Evolutionary conservation across 805 yeast species (phyloP).

Genomic region (Metschnikowia dekortorum): DNA sequence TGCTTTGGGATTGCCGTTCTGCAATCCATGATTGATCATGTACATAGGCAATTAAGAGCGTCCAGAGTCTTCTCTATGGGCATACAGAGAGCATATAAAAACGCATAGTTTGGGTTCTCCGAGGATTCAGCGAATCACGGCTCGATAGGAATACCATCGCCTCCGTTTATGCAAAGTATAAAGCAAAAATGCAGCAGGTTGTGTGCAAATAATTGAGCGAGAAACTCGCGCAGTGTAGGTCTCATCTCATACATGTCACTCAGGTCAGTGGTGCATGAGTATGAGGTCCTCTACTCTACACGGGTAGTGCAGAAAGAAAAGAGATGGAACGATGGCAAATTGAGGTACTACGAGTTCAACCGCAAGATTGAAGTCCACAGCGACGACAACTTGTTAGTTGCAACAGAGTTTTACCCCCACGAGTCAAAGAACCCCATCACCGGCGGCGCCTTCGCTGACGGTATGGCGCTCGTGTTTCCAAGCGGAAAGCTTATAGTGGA

Average conservation of each 20-base stretch:
- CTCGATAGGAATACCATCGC: neutral
- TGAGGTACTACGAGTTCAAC: slow-evolving; percentile 45
- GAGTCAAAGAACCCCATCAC: slow-evolving; percentile 17
- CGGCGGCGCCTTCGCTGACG: slow-evolving; percentile 17
- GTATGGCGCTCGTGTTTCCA: slow-evolving; percentile 23
- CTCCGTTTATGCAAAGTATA: neutral
- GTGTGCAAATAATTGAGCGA: neutral
- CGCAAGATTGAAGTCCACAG: slow-evolving; percentile 42
- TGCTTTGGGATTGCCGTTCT: slow-evolving; percentile 77
- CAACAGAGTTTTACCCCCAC: slow-evolving; percentile 30
- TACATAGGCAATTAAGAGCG: slow-evolving; percentile 6
- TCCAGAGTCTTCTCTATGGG: neutral
- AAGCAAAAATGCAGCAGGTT: neutral
- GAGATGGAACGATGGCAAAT: slow-evolving; percentile 49
- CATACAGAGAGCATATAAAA: neutral
- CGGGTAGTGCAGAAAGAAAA: slow-evolving; percentile 44
- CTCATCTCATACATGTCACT: slow-evolving; percentile 9
- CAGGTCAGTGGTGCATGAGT: slow-evolving; percentile 43
- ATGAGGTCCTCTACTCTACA: slow-evolving; percentile 41
- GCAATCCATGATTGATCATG: slow-evolving; percentile 15
- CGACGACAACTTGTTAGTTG: slow-evolving; percentile 30
- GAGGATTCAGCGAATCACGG: too few species aligned
- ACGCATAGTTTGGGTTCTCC: neutral
- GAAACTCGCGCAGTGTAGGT: neutral
- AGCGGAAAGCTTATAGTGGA: slow-evolving; percentile 26